Base-by-base conservation (phyloP, 805 yeast species). In the Scheffersomyces stipitis region DNA sequence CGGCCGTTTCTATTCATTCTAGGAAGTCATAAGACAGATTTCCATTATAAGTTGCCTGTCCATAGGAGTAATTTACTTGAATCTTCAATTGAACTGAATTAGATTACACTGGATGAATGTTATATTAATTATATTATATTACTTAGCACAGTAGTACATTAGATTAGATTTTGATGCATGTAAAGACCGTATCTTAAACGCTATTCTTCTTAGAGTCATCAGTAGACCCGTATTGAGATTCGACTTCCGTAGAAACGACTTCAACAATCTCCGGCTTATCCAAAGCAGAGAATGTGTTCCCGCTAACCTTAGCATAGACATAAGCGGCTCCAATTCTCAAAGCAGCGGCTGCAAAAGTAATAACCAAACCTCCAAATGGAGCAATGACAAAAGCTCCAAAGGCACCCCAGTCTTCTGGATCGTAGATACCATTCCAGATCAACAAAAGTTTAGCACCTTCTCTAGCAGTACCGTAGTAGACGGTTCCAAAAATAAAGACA, bases 361-460 rank as follows among this genome's bases (percentile, higher is more conserved):
- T 66, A 4, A 83, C 43, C 2, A 89, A 45, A 8, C 91, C 88
- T 18, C 91, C 95, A 28, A 81, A 71, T 4, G 96, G 96, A 1
- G 96, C 93, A 44, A 83, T 85, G 5, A 86, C 91, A 62, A 90
- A 90, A 2, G 96, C 96, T 16, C 96, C 97, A 65, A 90, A 90
- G 0, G 95, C 81, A 51, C 95, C 86, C 96, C 96, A 90, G 56
- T 90, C 96, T 33, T 73, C 76, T 4, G 76, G 67, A 43, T 73
- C 67, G 53, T 90, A 90, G 18, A 90, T 65, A 30, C 97, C 96
- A 51, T 84, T 80, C 79, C 82, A 77, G 36, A 90, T 71, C 40
- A 90, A 66, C 35, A 90, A 64, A 34, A 90, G 70, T 43, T 73
- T 73, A 13, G 84, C 96, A 50, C 96, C 97, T 42, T 81, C 86